Evolutionary conservation across 78 protist genomes (phyloP).

Genomic region (Tieghemostelium lacteum): DNA sequence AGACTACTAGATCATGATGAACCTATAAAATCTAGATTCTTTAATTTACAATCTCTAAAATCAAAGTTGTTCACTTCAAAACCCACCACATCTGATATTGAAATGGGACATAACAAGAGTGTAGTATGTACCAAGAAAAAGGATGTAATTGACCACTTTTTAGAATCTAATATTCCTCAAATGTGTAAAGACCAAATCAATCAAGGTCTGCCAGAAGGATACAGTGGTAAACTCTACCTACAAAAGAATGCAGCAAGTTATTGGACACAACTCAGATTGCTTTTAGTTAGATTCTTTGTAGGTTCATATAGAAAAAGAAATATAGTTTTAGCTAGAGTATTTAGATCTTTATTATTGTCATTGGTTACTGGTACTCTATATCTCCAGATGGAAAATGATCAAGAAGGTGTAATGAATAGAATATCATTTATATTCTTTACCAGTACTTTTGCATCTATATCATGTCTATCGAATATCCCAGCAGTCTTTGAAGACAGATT

Average conservation of each 20-base stretch:
- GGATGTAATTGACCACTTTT: slow-evolving; percentile 43
- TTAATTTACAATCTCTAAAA: background rate
- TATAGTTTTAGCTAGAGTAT: background rate
- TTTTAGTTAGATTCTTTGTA: slow-evolving; percentile 32
- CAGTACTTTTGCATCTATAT: slow-evolving; percentile 52
- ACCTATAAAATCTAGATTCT: background rate
- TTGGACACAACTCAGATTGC: background rate
- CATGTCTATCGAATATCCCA: slow-evolving; percentile 64
- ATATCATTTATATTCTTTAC: slow-evolving; percentile 67
- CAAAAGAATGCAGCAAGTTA: slow-evolving; percentile 19
- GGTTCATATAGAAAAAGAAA: slow-evolving; percentile 26
- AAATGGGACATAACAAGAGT: background rate
- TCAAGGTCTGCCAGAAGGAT: slow-evolving; percentile 2
- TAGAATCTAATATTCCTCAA: background rate
- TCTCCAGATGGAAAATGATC: slow-evolving; percentile 22
- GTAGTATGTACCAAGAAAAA: background rate
- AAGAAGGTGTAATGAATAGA: slow-evolving; percentile 45
- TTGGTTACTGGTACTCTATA: slow-evolving; percentile 61
- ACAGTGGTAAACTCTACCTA: background rate
- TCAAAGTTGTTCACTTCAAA: background rate
- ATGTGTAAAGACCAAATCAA: background rate
- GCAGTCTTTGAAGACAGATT: slow-evolving; percentile 66
- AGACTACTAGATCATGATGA: slow-evolving; percentile 39
- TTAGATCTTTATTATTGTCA: slow-evolving; percentile 40
- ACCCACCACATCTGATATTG: slow-evolving; percentile 5